phyloP scores from a whole-genome alignment of 164 flowering plant species.

The Vitis rupestris region DNA sequence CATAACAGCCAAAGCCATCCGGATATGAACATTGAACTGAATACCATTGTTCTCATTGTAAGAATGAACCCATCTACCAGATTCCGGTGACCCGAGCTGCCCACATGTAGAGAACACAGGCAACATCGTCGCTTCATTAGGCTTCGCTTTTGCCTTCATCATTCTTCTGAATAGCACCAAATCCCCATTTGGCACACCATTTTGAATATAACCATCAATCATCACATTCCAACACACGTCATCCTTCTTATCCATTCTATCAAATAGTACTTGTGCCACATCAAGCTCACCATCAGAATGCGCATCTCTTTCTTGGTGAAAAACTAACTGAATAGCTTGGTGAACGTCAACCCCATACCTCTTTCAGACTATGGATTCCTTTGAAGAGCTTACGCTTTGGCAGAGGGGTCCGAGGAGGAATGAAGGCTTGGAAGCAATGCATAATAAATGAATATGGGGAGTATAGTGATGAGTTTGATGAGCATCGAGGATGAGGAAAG shows the following conservation, averaged over 20 bases:
- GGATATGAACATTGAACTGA: constrained; percentile 41
- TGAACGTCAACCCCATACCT: too few relatives aligned
- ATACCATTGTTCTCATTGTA: constrained; percentile 38
- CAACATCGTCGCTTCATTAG: constrained; percentile 55
- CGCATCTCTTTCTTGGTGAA: too few relatives aligned
- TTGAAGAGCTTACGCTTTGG: too few relatives aligned
- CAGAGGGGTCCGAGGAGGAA: too few relatives aligned
- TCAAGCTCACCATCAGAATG: constrained; percentile 38
- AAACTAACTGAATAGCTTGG: too few relatives aligned
- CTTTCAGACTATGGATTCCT: too few relatives aligned
- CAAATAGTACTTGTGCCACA: constrained; percentile 58
- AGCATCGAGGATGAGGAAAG: too few relatives aligned
- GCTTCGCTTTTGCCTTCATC: constrained; percentile 42
- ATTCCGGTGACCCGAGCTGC: constrained; percentile 65
- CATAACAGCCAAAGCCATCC: constrained; percentile 76
- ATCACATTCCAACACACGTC: constrained; percentile 83
- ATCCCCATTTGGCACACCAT: constrained; percentile 51
- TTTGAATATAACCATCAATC: constrained; percentile 70
- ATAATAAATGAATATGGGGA: too few relatives aligned
- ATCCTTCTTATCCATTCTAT: constrained; percentile 56
- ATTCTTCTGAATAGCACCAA: constrained; percentile 53
- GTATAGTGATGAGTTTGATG: too few relatives aligned
- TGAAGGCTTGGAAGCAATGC: too few relatives aligned
- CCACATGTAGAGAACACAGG: constrained; percentile 71
- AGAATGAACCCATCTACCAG: constrained; percentile 74